A percentile compares a stretch with the other conserved stretches of the same genome.
phyloP scores from a whole-genome alignment of 495 filamentous ascomycete genomes.

The Lasiosphaeris hirsuta region DNA sequence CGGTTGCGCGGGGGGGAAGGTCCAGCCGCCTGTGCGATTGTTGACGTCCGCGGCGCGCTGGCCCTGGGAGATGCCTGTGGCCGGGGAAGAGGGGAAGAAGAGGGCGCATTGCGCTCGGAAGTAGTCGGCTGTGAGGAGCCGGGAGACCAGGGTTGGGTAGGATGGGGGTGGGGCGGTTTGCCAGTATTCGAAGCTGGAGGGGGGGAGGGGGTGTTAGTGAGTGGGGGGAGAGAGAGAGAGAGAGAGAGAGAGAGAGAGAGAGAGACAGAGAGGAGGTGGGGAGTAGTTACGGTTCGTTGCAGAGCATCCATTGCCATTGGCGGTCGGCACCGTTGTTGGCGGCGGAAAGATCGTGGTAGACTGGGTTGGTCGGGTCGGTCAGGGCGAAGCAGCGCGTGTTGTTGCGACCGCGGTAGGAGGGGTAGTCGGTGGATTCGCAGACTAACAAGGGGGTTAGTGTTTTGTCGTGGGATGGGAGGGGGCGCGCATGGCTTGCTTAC shows the following conservation, averaged over 20 bases:
- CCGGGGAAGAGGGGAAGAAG: slow-evolving; percentile 53
- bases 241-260: no score
- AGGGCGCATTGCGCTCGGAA: slow-evolving; percentile 57
- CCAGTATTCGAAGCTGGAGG: slow-evolving; percentile 31
- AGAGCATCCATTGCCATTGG: slow-evolving; percentile 65
- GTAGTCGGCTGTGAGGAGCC: slow-evolving; percentile 54
- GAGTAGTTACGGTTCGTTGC: slow-evolving; percentile 55
- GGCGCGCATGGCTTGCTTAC: no score
- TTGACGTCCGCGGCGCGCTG: slow-evolving; percentile 56
- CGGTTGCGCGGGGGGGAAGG: slow-evolving; percentile 40
- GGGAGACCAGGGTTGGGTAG: slow-evolving; percentile 50
- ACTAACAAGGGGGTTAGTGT: not conserved
- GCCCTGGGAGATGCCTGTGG: slow-evolving; percentile 43
- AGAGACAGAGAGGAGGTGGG: no score
- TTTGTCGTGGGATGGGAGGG: no score
- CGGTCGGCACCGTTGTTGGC: slow-evolving; percentile 54
- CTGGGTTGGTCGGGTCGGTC: slow-evolving; percentile 34
- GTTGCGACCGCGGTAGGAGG: no score
- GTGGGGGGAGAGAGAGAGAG: no score
- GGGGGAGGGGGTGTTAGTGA: not conserved
- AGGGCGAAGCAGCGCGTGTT: not conserved
- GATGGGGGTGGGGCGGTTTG: slow-evolving; percentile 49
- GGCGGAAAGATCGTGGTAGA: slow-evolving; percentile 54
- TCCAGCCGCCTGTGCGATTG: slow-evolving; percentile 58
- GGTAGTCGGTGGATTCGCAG: no score